phyloP scores from a whole-genome alignment of 2,329 filamentous ascomycete species.

The Pseudogymnoascus sp. region DNA sequence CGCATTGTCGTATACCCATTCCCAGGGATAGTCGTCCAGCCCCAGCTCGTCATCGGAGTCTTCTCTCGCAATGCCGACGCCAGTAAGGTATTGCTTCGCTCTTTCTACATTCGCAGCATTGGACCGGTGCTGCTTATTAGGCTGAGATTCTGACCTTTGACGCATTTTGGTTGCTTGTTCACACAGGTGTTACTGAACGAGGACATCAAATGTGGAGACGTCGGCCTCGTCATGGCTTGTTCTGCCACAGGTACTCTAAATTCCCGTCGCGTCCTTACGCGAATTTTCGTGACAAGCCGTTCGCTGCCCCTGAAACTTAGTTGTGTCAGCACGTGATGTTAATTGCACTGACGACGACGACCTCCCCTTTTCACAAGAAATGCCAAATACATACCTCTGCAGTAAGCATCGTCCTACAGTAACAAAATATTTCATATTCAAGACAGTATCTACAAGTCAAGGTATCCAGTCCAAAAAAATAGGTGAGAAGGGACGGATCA shows the following conservation, averaged over 20 bases:
- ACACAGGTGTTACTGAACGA: neutral
- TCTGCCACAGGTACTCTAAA: neutral
- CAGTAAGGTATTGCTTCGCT: conserved; percentile 34
- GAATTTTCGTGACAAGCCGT: neutral
- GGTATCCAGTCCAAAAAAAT: neutral
- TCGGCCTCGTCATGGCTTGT: neutral
- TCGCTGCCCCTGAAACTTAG: neutral
- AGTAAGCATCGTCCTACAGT: neutral
- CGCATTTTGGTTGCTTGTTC: conserved; percentile 22
- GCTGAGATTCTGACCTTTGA: conserved; percentile 14
- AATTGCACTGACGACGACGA: neutral
- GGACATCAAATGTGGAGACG: neutral
- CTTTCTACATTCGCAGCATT: conserved; percentile 28
- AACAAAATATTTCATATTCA: neutral
- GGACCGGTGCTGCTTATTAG: conserved; percentile 15
- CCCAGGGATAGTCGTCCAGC: conserved; percentile 64
- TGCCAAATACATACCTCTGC: neutral
- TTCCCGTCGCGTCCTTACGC: neutral
- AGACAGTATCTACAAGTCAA: neutral
- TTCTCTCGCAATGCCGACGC: conserved; percentile 39
- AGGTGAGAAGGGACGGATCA: neutral
- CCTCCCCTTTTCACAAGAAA: neutral
- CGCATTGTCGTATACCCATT: conserved; percentile 61
- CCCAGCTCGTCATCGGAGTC: conserved; percentile 86
- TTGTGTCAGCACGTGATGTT: conserved; percentile 1